Evolutionary conservation across 1,139 yeast genomes (phyloP), one percentile per base, ranked within the genome.

Genomic region (Diutina neorugosa): DNA sequence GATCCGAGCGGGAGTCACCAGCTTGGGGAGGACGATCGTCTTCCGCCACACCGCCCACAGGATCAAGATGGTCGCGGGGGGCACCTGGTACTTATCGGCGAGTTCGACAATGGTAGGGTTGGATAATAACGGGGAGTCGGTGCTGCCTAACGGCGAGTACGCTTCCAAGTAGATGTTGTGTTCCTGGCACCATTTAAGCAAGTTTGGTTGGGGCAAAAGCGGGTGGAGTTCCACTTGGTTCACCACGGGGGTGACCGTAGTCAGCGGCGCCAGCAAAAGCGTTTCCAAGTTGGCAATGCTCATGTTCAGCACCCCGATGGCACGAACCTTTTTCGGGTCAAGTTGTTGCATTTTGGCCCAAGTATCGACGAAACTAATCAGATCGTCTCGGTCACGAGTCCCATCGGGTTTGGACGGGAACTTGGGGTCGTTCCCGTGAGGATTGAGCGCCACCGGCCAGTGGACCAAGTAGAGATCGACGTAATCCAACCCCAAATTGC

Each of bases 401-500:
- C 50, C 50, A 16, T 46, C 50, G 14, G 40, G 23, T 5, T n/a
- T 21, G 8, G 37, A 14, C 5, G 50, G 50, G 18, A 46, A 46
- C n/a, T 16, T 46, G 41, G 50, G 50, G 14, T 46, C 40, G 12
- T 46, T 46, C 3, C 50, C 50, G 27, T 46, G 25, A 41, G 50
- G 50, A 19, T 46, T 46, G 23, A 46, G 14, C 23, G 50, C 21
- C 11, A 46, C 50, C 37, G 97, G 97, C 96, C 96, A 89, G 69
- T 91, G 97, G 63, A 88, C 78, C 65, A 90, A 76, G 66, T 84
- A 84, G 61, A 90, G 73, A 65, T 90, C 97, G 55, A 90, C 83
- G 62, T 90, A 90, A 54, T 86, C 95, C 60, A 86, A 69, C 1
- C 84, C 84, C 60, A 90, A 73, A 62, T 81, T 81, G 60, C 77